Evolutionary conservation across 2,329 filamentous ascomycete species (phyloP), one percentile per base, ranked within the genome.

Genomic region (Fusarium hostae): DNA sequence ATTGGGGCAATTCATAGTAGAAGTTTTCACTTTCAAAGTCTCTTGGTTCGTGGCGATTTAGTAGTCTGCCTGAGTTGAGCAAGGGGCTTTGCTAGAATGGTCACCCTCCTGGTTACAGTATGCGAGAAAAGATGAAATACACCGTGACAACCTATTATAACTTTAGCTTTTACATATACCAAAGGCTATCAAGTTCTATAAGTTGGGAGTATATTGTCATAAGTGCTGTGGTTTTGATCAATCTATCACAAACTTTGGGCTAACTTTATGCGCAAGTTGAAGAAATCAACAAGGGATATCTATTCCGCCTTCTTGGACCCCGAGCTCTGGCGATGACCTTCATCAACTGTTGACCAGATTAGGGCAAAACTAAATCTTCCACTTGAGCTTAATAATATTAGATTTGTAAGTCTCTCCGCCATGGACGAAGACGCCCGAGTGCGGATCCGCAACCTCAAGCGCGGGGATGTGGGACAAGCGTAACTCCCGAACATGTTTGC

Each of bases 401-500:
- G 22, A 52, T 39, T n/a, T n/a, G 26, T 26, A 39, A 52, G 48
- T 52, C 22, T 20, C 48, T 51, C 48, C 32, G 48, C 48, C 22
- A n/a, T 51, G 24, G 30, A 50, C 30, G 24, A 16, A n/a, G 13
- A 26, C n/a, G 24, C 37, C 44, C 56, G 56, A 60, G 35, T 62
- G 65, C 69, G 69, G 69, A 66, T 72, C 69, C 68, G 69, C 69
- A 60, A 48, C 54, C 18, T 61, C 28, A 28, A 43, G 41, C 48
- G 68, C 66, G 66, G 68, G 68, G 55, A 61, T 61, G 44, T 43
- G 57, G 43, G 40, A 41, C 41, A 45, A 47, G 41, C 44, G 37
- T 50, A 63, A 67, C 45, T 45, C 66, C 65, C 47, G 39, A 45
- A 18, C 9, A 55, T 65, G 41, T 65, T 55, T 69, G 65, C 52